phyloP scores from a whole-genome alignment of 208 protist genomes.

The Vickermania spadyakhi region DNA sequence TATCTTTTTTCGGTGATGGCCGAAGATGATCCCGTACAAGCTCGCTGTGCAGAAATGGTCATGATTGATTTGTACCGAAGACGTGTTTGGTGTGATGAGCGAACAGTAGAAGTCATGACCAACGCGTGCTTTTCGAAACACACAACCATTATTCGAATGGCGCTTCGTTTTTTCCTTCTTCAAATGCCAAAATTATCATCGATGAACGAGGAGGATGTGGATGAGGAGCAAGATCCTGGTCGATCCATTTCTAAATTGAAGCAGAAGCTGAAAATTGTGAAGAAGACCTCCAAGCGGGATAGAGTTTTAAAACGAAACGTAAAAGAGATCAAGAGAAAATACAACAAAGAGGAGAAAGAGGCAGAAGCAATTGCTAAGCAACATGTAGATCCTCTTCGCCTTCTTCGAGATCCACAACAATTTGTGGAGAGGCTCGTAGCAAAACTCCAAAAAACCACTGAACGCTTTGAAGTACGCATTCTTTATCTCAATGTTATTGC shows the following conservation, averaged over 20 bases:
- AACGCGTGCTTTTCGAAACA: slow-evolving; percentile 91
- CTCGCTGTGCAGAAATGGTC: slow-evolving; percentile 92
- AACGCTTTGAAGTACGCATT: slow-evolving; percentile 93
- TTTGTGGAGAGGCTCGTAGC: slow-evolving; percentile 93
- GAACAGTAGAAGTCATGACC: slow-evolving; percentile 94
- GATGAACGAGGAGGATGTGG: slow-evolving; percentile 60
- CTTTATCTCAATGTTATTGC: slow-evolving; percentile 96
- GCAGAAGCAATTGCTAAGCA: slow-evolving; percentile 74
- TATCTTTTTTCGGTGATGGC: slow-evolving; percentile 93
- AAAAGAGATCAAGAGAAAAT: slow-evolving; percentile 52
- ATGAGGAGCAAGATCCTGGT: slow-evolving; percentile 60
- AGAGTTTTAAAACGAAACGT: slow-evolving; percentile 81
- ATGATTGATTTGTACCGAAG: slow-evolving; percentile 98
- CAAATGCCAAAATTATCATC: slow-evolving; percentile 79
- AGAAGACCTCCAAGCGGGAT: slow-evolving; percentile 86
- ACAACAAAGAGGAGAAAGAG: slow-evolving; percentile 76
- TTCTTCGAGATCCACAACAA: slow-evolving; percentile 95
- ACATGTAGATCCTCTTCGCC: slow-evolving; percentile 90
- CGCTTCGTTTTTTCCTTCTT: slow-evolving; percentile 94
- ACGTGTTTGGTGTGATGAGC: slow-evolving; percentile 90
- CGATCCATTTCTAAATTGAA: slow-evolving; percentile 83
- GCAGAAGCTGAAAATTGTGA: slow-evolving; percentile 89
- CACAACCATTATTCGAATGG: slow-evolving; percentile 87
- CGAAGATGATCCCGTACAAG: slow-evolving; percentile 88
- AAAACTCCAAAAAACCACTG: slow-evolving; percentile 86